Evolutionary conservation across 192 early-diverging fungal species (phyloP), one percentile per base, ranked within the genome.

Genomic region (Backusella liffmaniae): DNA sequence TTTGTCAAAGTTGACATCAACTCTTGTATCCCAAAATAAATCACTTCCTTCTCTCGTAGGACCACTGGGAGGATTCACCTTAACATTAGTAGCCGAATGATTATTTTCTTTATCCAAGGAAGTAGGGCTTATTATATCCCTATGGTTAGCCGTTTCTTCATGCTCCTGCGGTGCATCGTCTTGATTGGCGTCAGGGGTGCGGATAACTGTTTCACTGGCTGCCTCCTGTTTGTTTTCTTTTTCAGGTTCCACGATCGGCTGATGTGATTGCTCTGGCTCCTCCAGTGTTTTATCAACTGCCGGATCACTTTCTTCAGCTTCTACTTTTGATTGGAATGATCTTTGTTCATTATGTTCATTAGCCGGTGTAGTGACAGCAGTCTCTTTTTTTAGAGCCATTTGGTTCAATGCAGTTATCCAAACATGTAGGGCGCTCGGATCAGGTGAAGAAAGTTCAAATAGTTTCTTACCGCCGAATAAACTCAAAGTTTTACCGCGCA

Each of bases 1-100:
- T 32, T 67, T 35, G 32, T 67, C 34, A 35, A 67, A 67, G 34
- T 35, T 36, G 35, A 67, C 6, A 67, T 67, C 34, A n/a, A 67
- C 29, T 35, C 30, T 67, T 67, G 66, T 32, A 5, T 69, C 67
- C 18, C 34, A 69, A 8, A 69, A 69, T 18, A 35, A 69, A 37
- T 69, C 67, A 18, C 67, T 69, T 69, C 67, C 67, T 69, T 69
- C 67, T 23, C 67, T 69, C 13, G 34, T 39, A 69, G 35, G 67
- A 23, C 67, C 67, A 10, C 10, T 7, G 29, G 34, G 67, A 39
- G 34, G 67, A 41, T 41, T 10, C 13, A 23, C 18, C 10, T 35
- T 69, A 12, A 13, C 16, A 21, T 12, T 16, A 68, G 18, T 69
- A 10, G 35, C 34, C 2, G 21, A 21, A 37, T 69, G n/a, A 26